Conservation (phyloP, 2,329 filamentous ascomycete genomes). For the Alternaria incomplexa region DNA sequence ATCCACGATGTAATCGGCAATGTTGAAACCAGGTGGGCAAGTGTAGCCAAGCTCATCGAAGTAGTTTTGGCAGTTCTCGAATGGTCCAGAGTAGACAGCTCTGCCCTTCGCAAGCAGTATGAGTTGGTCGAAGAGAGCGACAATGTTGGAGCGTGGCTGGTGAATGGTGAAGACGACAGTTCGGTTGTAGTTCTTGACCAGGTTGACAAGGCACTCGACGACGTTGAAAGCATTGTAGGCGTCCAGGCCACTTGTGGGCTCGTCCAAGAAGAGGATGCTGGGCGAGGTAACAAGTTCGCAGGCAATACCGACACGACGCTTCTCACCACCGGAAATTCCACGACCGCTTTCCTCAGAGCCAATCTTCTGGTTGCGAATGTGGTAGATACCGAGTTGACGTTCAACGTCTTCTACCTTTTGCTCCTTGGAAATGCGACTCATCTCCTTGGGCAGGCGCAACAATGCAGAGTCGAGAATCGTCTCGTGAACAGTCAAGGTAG, state of each 20-base stretch:
- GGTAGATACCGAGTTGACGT: slow-evolving; percentile 90
- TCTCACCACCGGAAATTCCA: slow-evolving; percentile 96
- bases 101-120: slow-evolving; percentile 87
- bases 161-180: slow-evolving; percentile 99
- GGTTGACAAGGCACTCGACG: slow-evolving; percentile 89
- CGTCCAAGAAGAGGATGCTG: slow-evolving; percentile 95
- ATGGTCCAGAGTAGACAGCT: slow-evolving; percentile 92
- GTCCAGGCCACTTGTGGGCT: slow-evolving; percentile 94
- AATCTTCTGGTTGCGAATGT: slow-evolving; percentile 93
- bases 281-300: slow-evolving; percentile 97
- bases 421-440: slow-evolving; percentile 87
- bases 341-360: slow-evolving; percentile 95
- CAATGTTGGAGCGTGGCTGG: slow-evolving; percentile 96
- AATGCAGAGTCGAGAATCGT: slow-evolving; percentile 95
- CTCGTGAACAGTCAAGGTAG: slow-evolving; percentile 95
- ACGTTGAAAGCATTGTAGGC: slow-evolving; percentile 99
- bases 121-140: slow-evolving; percentile 94
- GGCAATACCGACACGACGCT: slow-evolving; percentile 93
- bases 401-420: slow-evolving; percentile 92
- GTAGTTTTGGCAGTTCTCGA: slow-evolving; percentile 85
- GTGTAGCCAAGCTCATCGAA: slow-evolving; percentile 91
- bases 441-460: slow-evolving; percentile 87
- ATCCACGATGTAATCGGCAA: slow-evolving; percentile 96
- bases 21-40: slow-evolving; percentile 97
- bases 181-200: slow-evolving; percentile 95